Base-by-base conservation (phyloP, 345 rosid species). In the Hibiscus syriacus region DNA sequence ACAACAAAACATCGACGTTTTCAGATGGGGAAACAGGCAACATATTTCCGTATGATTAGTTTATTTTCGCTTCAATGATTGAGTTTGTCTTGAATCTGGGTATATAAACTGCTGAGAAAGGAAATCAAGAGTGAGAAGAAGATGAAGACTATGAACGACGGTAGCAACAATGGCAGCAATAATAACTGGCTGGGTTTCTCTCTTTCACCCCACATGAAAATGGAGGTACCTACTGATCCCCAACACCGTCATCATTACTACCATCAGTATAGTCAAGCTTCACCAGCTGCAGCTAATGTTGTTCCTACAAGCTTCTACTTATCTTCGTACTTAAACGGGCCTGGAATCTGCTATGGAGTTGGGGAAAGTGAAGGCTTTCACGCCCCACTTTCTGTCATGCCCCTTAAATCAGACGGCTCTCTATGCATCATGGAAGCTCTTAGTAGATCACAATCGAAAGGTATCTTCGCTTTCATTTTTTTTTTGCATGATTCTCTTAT, bases 351-450 rank as follows among this genome's bases (percentile, higher is more conserved):
- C 57, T 81, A 78, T 50, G 84, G 78, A 4, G 80, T 77, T 39
- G 81, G 74, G 16, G 78, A 75, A 58, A 79, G 68, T 38, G 85
- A 73, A 60, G 82, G 63, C 60, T 84, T 81, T 64, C 80, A 82
- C 73, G 77, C 86, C 67, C 75, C 91, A 17, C 71, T 86, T 55
- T 77, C 91, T 48, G 85, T 76, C 13, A 88, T 88, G 91, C 95
- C 95, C 2, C 85, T 88, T 57, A 88, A 86, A 76, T 86, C 91
- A n/a, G n/a, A n/a, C n/a, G n/a, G n/a, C n/a, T n/a, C n/a, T n/a
- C n/a, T n/a, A n/a, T n/a, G n/a, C n/a, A 39, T 29, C 67, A 74
- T 25, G 70, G 32, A 29, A 29, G 32, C 32, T 29, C 32, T 36
- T 36, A 9, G 41, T n/a, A n/a, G n/a, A n/a, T n/a, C n/a, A n/a